phyloP scores from a whole-genome alignment of 2,329 filamentous ascomycete genomes.

The Neofusicoccum cordaticola region DNA sequence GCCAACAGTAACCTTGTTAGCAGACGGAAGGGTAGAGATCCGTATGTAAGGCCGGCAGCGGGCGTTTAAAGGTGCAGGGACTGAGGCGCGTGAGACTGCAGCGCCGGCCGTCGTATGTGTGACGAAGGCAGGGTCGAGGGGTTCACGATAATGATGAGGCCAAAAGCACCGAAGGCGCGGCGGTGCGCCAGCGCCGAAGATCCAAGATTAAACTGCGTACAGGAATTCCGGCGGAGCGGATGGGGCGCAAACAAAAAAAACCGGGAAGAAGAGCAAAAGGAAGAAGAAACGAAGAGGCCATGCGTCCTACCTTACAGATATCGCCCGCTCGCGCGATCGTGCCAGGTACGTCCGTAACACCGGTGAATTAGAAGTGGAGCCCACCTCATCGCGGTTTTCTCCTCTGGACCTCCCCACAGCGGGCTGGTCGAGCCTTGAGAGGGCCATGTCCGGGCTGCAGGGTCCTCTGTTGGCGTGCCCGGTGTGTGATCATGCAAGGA shows the following conservation, averaged over 20 bases:
- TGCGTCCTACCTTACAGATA: not conserved
- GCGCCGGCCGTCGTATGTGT: not conserved
- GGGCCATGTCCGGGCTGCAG: slow-evolving; percentile 4
- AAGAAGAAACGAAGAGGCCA: not conserved
- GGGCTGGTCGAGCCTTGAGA: not conserved
- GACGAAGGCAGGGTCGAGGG: not conserved
- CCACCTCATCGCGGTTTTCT: not conserved
- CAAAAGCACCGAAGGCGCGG: not conserved
- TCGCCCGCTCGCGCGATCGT: not conserved
- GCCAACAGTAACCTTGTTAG: not conserved
- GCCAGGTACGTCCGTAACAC: slow-evolving; percentile 13
- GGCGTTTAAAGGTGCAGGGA: not conserved
- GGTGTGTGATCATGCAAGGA: slow-evolving; percentile 28
- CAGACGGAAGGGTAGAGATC: not conserved
- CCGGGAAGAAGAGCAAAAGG: not conserved
- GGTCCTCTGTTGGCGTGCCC: slow-evolving; percentile 10
- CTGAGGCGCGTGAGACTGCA: not conserved
- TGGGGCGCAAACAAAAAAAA: not conserved
- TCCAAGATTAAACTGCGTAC: not conserved
- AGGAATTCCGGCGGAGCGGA: not conserved
- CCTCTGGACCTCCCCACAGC: not conserved
- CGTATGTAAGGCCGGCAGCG: not conserved
- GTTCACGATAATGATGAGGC: slow-evolving; percentile 6
- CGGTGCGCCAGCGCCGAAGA: not conserved
- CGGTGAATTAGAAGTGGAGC: slow-evolving; percentile 6